Percentiles rank a stretch among this genome's conserved stretches.
phyloP scores from a whole-genome alignment of 495 filamentous ascomycete genomes.

The Penicillium simplicissimum region DNA sequence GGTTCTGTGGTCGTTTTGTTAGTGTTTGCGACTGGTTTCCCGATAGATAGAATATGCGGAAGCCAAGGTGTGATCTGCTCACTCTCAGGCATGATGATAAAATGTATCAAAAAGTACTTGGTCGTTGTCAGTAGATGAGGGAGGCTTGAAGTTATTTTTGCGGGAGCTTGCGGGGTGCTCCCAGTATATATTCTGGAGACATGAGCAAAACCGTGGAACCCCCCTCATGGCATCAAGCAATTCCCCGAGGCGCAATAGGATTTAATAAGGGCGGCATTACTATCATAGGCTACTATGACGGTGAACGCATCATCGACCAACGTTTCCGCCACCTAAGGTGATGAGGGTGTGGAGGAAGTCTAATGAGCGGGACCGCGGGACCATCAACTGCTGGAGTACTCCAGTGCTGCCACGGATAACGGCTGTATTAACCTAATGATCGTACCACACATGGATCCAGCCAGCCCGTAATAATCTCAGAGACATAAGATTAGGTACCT shows the following conservation, averaged over 20 bases:
- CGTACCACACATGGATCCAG: neutral
- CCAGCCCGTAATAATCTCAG: neutral
- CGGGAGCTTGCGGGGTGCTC: neutral
- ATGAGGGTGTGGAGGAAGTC: constrained; percentile 2
- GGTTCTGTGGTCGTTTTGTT: neutral
- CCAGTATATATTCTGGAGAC: neutral
- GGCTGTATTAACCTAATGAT: neutral
- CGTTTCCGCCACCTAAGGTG: neutral
- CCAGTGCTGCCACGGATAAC: neutral
- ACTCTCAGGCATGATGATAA: constrained; percentile 12
- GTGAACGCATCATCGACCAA: constrained; percentile 21
- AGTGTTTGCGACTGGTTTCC: neutral
- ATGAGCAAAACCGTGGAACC: neutral
- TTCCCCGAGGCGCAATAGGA: neutral
- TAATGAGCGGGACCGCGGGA: neutral
- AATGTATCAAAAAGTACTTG: neutral
- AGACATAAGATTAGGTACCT: neutral
- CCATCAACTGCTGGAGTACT: neutral
- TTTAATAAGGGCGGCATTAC: constrained; percentile 12
- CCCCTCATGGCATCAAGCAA: neutral
- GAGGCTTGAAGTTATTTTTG: no score
- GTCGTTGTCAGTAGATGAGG: no score
- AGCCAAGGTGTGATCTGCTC: neutral
- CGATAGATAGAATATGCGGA: neutral
- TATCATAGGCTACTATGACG: constrained; percentile 9